Percentiles rank a stretch among this genome's conserved stretches.
Evolutionary conservation across 2,329 filamentous ascomycete species (phyloP).

Genomic region (Penicillium carneum): DNA sequence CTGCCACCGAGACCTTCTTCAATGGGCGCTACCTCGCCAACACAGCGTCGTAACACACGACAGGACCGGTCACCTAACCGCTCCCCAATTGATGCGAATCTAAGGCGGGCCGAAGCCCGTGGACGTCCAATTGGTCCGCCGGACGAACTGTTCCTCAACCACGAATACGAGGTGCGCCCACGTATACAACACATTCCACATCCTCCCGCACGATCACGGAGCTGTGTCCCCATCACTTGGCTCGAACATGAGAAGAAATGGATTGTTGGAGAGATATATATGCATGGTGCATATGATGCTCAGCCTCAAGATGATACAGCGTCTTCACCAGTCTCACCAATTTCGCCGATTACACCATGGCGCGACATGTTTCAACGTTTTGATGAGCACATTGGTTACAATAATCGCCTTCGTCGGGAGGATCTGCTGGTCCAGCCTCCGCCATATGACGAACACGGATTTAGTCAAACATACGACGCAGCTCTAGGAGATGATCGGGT

Average conservation of each 20-base stretch:
- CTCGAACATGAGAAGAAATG: constrained; percentile 42
- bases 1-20: constrained; percentile 26
- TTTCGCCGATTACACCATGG: constrained; percentile 8
- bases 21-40: constrained; percentile 1
- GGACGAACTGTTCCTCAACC: neutral
- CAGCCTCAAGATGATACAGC: neutral
- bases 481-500: constrained; percentile 19
- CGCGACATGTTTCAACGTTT: neutral
- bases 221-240: constrained; percentile 38
- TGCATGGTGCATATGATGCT: neutral
- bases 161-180: neutral
- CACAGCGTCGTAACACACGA: neutral
- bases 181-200: constrained; percentile 5
- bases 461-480: constrained; percentile 21
- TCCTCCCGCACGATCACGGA: constrained; percentile 14
- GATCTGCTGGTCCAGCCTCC: constrained; percentile 34
- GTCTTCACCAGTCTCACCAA: constrained; percentile 7
- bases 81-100: neutral
- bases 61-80: neutral
- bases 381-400: neutral
- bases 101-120: neutral
- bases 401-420: constrained; percentile 8
- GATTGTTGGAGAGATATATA: constrained; percentile 28
- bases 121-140: neutral
- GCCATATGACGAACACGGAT: constrained; percentile 38